These are phyloP conservation scores for Talaromyces sp. DNA, from an alignment of 2,329 filamentous ascomycete species.

Conservation along the genomic window DNA sequence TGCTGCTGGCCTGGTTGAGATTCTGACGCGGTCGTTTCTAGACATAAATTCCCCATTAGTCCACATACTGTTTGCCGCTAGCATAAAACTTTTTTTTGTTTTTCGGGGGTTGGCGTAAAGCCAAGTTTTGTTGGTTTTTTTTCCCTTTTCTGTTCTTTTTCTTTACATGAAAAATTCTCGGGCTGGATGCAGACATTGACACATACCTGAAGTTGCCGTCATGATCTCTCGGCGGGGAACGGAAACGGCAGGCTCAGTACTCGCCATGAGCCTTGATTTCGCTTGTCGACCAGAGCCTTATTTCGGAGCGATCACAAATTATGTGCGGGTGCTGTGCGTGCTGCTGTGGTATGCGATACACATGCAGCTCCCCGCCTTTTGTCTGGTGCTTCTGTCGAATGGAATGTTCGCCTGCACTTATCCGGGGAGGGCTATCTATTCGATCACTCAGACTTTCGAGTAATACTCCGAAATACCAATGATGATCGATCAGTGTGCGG, in stretches of 20 bases:
- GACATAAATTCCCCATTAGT: constrained; percentile 5
- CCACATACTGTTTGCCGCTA: background rate
- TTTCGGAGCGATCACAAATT: constrained; percentile 8
- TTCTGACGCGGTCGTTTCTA: constrained; percentile 4
- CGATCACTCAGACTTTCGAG: background rate
- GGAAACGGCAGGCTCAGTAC: constrained; percentile 18
- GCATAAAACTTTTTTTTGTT: background rate
- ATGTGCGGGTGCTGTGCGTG: background rate
- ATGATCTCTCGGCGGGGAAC: constrained; percentile 19
- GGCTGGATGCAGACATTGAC: constrained; percentile 5
- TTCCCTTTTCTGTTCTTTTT: background rate
- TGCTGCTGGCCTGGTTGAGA: constrained; percentile 6
- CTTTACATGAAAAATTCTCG: background rate
- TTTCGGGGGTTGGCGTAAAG: background rate
- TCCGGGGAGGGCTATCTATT: background rate
- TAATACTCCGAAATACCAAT: constrained; percentile 13
- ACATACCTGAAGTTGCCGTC: constrained; percentile 18
- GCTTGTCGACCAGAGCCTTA: background rate
- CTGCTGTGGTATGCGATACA: background rate
- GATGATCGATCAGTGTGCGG: background rate
- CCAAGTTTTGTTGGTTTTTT: background rate
- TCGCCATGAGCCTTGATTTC: constrained; percentile 9
- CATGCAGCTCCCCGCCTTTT: constrained; percentile 2
- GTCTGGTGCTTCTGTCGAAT: background rate
- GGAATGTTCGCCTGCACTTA: constrained; percentile 10